phyloP scores from a whole-genome alignment of 2,329 filamentous ascomycete genomes.

The Phialocephala subalpina region DNA sequence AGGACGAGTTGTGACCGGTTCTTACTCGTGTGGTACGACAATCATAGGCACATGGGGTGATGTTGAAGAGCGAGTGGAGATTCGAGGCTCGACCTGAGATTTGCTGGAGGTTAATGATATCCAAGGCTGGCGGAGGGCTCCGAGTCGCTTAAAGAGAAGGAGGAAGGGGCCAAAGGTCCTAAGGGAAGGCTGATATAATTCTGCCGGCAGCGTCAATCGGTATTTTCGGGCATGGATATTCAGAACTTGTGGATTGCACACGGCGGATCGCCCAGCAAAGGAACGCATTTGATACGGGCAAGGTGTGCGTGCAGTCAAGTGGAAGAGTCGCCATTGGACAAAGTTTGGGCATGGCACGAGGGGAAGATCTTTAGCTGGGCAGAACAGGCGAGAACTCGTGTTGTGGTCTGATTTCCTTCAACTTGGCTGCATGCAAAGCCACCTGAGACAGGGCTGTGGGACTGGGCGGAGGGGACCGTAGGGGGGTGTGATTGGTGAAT shows the following conservation, averaged over 20 bases:
- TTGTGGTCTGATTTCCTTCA: conserved; percentile 35
- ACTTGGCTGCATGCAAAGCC: conserved; percentile 8
- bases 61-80: conserved; percentile 22
- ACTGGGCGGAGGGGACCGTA: not conserved
- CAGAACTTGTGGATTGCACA: not conserved
- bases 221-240: conserved; percentile 1
- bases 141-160: conserved; percentile 16
- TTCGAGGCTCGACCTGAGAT: conserved; percentile 15
- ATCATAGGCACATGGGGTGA: conserved; percentile 33
- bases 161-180: not conserved
- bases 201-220: not conserved
- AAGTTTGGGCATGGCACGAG: conserved; percentile 17
- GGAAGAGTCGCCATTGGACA: conserved; percentile 6
- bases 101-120: conserved; percentile 19
- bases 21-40: conserved; percentile 39
- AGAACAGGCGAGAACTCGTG: conserved; percentile 29
- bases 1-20: conserved; percentile 27
- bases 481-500: not conserved
- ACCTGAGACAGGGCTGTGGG: not conserved
- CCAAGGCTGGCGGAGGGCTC: conserved; percentile 24
- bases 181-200: not conserved
- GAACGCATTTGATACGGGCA: conserved; percentile 18
- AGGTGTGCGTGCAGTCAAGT: not conserved
- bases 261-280: not conserved
- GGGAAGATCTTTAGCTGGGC: not conserved